Percentiles rank a stretch among this genome's conserved stretches.
Evolutionary conservation across 495 filamentous ascomycete species (phyloP).

Genomic region (Tricharina praecox): DNA sequence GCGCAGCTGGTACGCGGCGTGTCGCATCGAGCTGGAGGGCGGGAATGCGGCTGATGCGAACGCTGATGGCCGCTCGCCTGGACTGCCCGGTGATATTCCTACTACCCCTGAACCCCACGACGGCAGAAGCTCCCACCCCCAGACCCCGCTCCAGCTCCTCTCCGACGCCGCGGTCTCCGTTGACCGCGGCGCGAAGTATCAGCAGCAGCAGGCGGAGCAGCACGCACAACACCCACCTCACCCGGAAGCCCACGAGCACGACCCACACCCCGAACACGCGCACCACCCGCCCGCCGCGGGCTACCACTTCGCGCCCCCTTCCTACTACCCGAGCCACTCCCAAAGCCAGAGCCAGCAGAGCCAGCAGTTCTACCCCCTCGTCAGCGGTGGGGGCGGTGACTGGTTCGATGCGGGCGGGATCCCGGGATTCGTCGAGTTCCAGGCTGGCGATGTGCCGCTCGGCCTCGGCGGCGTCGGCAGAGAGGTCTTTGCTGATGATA

Average conservation of each 20-base stretch:
- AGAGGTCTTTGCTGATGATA: slow-evolving; percentile 17
- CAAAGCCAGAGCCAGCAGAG: no score
- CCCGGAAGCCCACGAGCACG: background rate
- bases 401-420: background rate
- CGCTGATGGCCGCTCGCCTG: slow-evolving; percentile 1
- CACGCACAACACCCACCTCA: background rate
- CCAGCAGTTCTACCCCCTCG: no score
- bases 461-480: slow-evolving; percentile 13
- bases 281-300: background rate
- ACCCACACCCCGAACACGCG: background rate
- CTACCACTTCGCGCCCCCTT: no score
- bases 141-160: slow-evolving; percentile 17
- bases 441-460: slow-evolving; percentile 1
- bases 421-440: slow-evolving; percentile 5
- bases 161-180: slow-evolving; percentile 6
- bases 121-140: slow-evolving; percentile 2
- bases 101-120: background rate
- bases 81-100: background rate
- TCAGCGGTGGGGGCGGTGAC: no score
- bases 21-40: slow-evolving; percentile 24
- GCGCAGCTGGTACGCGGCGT: slow-evolving; percentile 31
- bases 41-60: slow-evolving; percentile 6
- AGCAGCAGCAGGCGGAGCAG: background rate
- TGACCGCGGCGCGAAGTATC: background rate
- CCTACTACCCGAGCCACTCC: no score